Evolutionary conservation across 495 filamentous ascomycete genomes (phyloP).

Genomic region (Hyphodiscus hymeniophilus): DNA sequence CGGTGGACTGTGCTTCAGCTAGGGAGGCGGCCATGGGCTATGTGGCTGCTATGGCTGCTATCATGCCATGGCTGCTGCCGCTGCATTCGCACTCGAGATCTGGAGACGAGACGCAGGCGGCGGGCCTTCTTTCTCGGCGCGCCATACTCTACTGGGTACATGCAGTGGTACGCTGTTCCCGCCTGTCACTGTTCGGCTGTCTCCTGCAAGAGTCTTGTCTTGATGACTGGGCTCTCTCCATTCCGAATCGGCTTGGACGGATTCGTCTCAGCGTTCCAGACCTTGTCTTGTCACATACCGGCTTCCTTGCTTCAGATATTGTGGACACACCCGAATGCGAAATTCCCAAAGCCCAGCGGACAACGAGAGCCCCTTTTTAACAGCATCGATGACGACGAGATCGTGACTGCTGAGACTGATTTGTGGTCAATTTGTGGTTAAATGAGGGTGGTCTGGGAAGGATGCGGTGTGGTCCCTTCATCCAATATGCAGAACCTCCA

Average conservation of each 20-base stretch:
- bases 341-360: background rate
- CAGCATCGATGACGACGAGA: too few species aligned
- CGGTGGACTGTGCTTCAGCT: slow-evolving; percentile 1
- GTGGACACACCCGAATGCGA: background rate
- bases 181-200: background rate
- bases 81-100: background rate
- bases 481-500: background rate
- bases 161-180: too few species aligned
- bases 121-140: slow-evolving; percentile 1
- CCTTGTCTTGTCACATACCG: background rate
- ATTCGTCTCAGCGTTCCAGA: slow-evolving; percentile 14
- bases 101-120: slow-evolving; percentile 10
- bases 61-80: background rate
- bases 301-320: background rate
- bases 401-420: too few species aligned
- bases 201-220: background rate
- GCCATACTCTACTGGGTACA: background rate
- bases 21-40: too few species aligned
- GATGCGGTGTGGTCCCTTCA: too few species aligned
- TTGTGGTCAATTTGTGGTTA: too few species aligned
- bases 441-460: too few species aligned
- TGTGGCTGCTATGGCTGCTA: too few species aligned
- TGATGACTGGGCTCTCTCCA: background rate
- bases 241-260: slow-evolving; percentile 12
- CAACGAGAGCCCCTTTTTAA: too few species aligned